phyloP scores from a whole-genome alignment of 257 asterid species.

The Fraxinus cuspidata region DNA sequence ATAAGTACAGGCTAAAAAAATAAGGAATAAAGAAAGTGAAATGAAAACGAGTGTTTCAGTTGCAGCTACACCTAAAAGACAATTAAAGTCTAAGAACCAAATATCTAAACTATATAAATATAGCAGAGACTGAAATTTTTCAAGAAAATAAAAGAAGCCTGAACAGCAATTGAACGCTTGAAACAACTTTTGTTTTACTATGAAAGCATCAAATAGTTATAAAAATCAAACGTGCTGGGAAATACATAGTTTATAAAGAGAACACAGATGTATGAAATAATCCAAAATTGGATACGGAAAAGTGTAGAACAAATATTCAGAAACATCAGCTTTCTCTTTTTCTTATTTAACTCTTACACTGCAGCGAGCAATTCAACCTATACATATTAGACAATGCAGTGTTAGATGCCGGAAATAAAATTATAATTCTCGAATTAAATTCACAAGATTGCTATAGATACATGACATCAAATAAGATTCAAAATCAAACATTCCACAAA shows the following conservation, averaged over 20 bases:
- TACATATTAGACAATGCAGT: not conserved
- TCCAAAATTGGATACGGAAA: too few species aligned
- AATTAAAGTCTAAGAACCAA: not conserved
- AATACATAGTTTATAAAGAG: not conserved
- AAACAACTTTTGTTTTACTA: too few species aligned
- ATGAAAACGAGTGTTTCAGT: constrained; percentile 8
- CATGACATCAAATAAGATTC: not conserved
- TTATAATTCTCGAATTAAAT: not conserved
- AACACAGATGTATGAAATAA: not conserved
- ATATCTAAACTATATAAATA: not conserved
- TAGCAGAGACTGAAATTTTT: not conserved
- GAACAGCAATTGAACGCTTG: too few species aligned
- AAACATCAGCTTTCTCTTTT: not conserved
- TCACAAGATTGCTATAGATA: not conserved
- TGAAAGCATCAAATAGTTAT: not conserved
- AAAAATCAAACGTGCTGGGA: not conserved
- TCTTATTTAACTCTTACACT: not conserved
- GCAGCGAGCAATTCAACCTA: not conserved
- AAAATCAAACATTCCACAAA: not conserved
- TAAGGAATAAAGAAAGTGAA: too few species aligned
- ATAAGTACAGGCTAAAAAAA: not conserved
- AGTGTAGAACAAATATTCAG: not conserved
- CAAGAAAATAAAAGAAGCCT: not conserved
- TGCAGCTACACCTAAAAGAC: constrained; percentile 14
- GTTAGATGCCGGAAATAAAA: not conserved